Conservation (phyloP, 176 grass and related monocot species). For the Cocos nucifera region DNA sequence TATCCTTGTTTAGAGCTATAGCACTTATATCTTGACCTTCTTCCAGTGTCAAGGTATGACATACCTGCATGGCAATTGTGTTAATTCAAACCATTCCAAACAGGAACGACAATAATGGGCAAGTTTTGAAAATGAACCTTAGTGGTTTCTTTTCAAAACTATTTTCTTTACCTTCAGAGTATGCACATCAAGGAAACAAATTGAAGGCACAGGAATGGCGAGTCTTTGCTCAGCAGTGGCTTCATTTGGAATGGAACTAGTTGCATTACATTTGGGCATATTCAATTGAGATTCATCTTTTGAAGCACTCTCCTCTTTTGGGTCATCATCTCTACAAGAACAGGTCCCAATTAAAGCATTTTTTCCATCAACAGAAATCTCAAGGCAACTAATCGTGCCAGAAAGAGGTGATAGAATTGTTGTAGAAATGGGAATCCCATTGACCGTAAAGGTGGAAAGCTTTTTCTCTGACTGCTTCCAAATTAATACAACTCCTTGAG, state of each 20-base stretch:
- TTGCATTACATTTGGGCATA: background rate
- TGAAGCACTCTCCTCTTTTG: conserved; percentile 24
- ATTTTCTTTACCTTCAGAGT: conserved; percentile 64
- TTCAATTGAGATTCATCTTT: conserved; percentile 14
- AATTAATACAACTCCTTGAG: conserved; percentile 76
- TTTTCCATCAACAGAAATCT: conserved; percentile 77
- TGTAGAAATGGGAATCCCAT: conserved; percentile 67
- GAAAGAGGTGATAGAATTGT: conserved; percentile 56
- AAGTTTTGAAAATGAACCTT: conserved; percentile 2
- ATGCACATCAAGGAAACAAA: conserved; percentile 87
- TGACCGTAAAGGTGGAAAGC: conserved; percentile 87
- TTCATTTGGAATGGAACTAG: background rate
- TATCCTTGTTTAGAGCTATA: conserved; percentile 84
- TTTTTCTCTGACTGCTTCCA: conserved; percentile 76
- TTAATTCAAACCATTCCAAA: background rate
- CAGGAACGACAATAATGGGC: background rate
- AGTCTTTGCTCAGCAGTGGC: conserved; percentile 23
- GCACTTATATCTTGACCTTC: conserved; percentile 67
- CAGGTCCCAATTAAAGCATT: conserved; percentile 68
- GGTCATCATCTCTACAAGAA: conserved; percentile 40
- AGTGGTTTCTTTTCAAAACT: background rate
- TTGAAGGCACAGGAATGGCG: conserved; percentile 67
- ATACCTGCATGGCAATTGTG: conserved; percentile 32
- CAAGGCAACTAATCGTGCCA: conserved; percentile 76
- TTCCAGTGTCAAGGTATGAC: conserved; percentile 52